Percentiles rank a stretch among this genome's conserved stretches.
These are phyloP conservation scores for Craterostigma plantagineum DNA, from an alignment of 257 asterid genomes.

Conservation along the genomic window DNA sequence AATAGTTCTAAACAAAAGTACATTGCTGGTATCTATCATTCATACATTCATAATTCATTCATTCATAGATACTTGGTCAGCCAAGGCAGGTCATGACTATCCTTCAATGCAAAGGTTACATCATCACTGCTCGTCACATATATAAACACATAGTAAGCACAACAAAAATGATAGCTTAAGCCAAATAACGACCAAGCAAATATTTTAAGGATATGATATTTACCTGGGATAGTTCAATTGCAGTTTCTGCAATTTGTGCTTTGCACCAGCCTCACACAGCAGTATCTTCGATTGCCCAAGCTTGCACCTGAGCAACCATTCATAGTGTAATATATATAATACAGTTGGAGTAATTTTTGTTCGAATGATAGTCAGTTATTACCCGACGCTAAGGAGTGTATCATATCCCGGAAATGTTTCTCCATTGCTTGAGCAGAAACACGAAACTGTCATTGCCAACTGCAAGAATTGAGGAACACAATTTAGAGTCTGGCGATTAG, in stretches of 20 bases:
- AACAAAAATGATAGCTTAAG: too few species aligned
- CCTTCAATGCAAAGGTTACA: conserved; percentile 82
- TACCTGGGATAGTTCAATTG: conserved; percentile 92
- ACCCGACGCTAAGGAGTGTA: conserved; percentile 79
- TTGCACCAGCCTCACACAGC: conserved; percentile 57
- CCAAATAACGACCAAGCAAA: too few species aligned
- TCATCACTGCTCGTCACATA: conserved; percentile 48
- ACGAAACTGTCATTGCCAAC: conserved; percentile 52
- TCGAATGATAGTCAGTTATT: conserved; percentile 9
- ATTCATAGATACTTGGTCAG: conserved; percentile 46
- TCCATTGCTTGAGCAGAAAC: conserved; percentile 71
- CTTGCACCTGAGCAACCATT: conserved; percentile 44
- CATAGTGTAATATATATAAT: neutral
- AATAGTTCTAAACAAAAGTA: too few species aligned
- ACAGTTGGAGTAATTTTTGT: neutral
- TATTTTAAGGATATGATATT: conserved; percentile 7
- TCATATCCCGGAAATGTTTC: conserved; percentile 82
- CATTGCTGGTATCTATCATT: too few species aligned
- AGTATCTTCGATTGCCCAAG: conserved; percentile 78
- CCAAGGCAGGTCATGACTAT: conserved; percentile 82
- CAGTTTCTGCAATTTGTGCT: conserved; percentile 80
- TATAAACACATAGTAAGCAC: too few species aligned
- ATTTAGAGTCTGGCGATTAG: neutral
- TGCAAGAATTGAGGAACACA: conserved; percentile 17
- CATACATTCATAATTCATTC: conserved; percentile 11